Conservation (phyloP, 2,329 filamentous ascomycete genomes). For the Calonectria pseudoturangicola region DNA sequence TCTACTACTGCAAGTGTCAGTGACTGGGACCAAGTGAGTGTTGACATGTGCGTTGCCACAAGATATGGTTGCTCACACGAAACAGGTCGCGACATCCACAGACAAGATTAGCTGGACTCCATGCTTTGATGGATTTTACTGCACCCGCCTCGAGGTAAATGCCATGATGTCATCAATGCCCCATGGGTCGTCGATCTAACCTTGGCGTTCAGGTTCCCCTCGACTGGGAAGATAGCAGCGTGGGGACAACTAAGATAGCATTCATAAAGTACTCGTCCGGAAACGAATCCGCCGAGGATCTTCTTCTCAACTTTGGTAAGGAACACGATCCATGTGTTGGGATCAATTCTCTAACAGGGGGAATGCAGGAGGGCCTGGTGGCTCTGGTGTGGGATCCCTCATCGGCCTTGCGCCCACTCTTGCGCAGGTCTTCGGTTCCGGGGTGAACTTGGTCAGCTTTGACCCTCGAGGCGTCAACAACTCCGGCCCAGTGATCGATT, state of each 20-base stretch:
- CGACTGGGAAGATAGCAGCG: conserved; percentile 7
- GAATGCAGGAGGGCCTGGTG: conserved; percentile 2
- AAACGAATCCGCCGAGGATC: conserved; percentile 18
- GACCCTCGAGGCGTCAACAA: conserved; percentile 65
- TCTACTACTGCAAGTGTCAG: neutral
- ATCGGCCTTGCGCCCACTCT: conserved; percentile 10
- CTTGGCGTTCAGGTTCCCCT: conserved; percentile 17
- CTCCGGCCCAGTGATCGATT: conserved; percentile 56
- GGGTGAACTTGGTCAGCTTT: conserved; percentile 49
- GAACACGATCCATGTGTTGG: neutral
- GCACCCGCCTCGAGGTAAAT: conserved; percentile 10
- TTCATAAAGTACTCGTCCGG: conserved; percentile 18
- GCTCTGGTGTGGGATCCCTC: conserved; percentile 14
- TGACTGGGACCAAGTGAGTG: conserved; percentile 4
- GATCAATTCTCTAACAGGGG: neutral
- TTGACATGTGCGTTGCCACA: neutral
- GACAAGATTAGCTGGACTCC: conserved; percentile 22
- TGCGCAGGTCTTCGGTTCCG: neutral
- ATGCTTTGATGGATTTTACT: conserved; percentile 19
- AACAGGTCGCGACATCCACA: conserved; percentile 7
- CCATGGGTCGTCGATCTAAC: conserved; percentile 9
- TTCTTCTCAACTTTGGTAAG: conserved; percentile 21
- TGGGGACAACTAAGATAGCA: conserved; percentile 1
- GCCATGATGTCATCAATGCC: conserved; percentile 8
- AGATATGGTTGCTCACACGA: neutral